Conservation (phyloP, 2,329 filamentous ascomycete species). For the Colletotrichum neosansevieriae region DNA sequence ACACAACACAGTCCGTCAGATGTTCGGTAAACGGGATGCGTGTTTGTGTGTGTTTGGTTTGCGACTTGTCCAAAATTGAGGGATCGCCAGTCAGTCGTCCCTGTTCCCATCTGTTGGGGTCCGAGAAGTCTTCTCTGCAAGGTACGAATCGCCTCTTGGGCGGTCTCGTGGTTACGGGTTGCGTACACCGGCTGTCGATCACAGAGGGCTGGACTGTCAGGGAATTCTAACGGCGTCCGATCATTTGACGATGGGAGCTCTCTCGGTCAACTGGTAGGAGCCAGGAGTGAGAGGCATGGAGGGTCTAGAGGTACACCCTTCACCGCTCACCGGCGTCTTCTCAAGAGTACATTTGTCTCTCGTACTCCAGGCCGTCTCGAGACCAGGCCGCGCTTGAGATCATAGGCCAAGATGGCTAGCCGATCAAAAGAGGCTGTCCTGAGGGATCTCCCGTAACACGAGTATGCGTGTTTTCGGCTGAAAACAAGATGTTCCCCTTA, state of each 20-base stretch:
- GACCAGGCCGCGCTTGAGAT: slow-evolving; percentile 17
- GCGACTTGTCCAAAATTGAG: slow-evolving; percentile 22
- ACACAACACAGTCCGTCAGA: slow-evolving; percentile 5
- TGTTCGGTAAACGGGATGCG: not conserved
- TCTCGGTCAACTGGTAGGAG: slow-evolving; percentile 10
- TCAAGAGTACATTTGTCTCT: not conserved
- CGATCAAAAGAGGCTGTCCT: slow-evolving; percentile 13
- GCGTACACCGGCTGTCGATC: slow-evolving; percentile 33
- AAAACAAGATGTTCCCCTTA: slow-evolving; percentile 19
- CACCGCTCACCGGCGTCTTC: slow-evolving; percentile 10
- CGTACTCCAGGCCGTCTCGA: slow-evolving; percentile 1
- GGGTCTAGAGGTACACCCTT: not conserved
- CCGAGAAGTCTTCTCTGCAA: slow-evolving; percentile 30
- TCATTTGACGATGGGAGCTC: slow-evolving; percentile 36
- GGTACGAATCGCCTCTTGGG: slow-evolving; percentile 29
- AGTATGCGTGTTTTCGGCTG: slow-evolving; percentile 5
- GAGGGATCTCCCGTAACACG: slow-evolving; percentile 30
- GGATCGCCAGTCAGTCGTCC: slow-evolving; percentile 12
- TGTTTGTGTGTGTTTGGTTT: not conserved
- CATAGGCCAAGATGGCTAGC: slow-evolving; percentile 17
- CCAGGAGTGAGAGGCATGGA: not conserved
- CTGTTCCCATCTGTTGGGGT: not conserved
- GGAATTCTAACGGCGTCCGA: slow-evolving; percentile 23
- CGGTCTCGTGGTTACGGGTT: slow-evolving; percentile 34
- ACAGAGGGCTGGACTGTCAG: slow-evolving; percentile 20